Evolutionary conservation across 1,284 basidiomycete species (phyloP), one percentile per base, ranked within the genome.

Genomic region (Papiliotrema nemorosa): DNA sequence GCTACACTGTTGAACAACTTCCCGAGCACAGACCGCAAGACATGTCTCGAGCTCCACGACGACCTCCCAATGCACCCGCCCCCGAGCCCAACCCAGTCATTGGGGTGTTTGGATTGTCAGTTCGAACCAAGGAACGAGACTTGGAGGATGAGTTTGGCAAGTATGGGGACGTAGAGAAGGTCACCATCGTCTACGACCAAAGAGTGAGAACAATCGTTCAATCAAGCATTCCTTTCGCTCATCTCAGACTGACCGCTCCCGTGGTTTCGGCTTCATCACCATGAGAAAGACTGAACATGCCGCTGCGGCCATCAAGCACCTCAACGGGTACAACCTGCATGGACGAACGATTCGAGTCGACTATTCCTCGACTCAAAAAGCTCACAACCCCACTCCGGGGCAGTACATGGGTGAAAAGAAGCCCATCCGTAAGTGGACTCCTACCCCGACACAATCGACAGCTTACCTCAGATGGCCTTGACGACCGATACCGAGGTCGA

Each of bases 161-260:
- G 40, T 88, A 85, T 62, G 93, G 92, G 21, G 82, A 84, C 25
- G 93, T 97, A 46, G 90, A 94, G 66, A 97, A 97, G 76, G 91
- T 93, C 33, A 88, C 88, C 46, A 92, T 98, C 61, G 96, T 98
- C n/a, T 97, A 97, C 72, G 94, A 98, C 76, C 92, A 97, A 74
- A 80, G 93, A 67, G 92, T 96, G 69, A 69, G 90, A 70, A 40
- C 12, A 29, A 14, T n/a, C 27, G 2, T n/a, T 16, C 9, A 2
- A 10, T 12, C 13, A 2, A 13, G 10, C 34, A 3, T 21, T 16
- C 3, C 22, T 48, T 21, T 47, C 14, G 13, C 27, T 37, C 9
- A 46, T 37, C 55, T 44, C 73, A 93, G 88, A 90, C 90, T 42
- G 91, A 92, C 69, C 86, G 96, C 52, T 97, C 93, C 49, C 88